Percentiles rank a stretch among this genome's conserved stretches.
phyloP scores from a whole-genome alignment of 148 eudicot genomes.

The Drosera capensis region DNA sequence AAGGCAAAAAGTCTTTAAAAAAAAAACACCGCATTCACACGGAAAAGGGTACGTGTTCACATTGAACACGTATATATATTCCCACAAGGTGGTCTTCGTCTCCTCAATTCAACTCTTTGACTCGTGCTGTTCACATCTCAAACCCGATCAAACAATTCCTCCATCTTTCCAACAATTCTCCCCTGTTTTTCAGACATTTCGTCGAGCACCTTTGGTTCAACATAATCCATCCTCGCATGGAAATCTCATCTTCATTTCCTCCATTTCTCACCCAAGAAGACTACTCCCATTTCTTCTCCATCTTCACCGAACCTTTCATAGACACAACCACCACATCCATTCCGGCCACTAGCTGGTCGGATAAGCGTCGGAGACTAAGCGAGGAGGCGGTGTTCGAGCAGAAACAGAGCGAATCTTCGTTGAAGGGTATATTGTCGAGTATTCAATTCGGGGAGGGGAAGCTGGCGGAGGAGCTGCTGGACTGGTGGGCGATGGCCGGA shows the following conservation, averaged over 20 bases:
- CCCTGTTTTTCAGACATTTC: constrained; percentile 6
- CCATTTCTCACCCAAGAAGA: constrained; percentile 16
- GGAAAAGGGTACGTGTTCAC: too few species aligned
- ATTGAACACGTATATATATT: constrained; percentile 7
- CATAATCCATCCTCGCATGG: constrained; percentile 17
- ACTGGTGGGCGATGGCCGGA: too few species aligned
- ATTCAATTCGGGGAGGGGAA: too few species aligned
- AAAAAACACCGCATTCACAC: constrained; percentile 8
- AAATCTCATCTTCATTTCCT: constrained; percentile 21
- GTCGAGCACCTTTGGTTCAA: constrained; percentile 1
- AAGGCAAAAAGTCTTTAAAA: constrained; percentile 4
- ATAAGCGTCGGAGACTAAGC: constrained; percentile 10
- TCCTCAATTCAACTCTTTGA: background rate
- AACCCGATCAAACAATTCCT: background rate
- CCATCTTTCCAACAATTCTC: too few species aligned
- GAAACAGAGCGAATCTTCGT: too few species aligned
- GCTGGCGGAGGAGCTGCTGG: too few species aligned
- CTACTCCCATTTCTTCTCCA: constrained; percentile 10
- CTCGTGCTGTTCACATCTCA: constrained; percentile 2
- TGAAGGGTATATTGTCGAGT: too few species aligned
- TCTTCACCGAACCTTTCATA: constrained; percentile 1
- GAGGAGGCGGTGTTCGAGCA: too few species aligned
- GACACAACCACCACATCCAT: background rate
- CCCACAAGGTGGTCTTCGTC: background rate
- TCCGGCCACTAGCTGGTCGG: background rate